Percentiles rank a stretch among this genome's conserved stretches.
phyloP scores from a whole-genome alignment of 2,329 filamentous ascomycete genomes.

The Lasiodiplodia hormozganensis region DNA sequence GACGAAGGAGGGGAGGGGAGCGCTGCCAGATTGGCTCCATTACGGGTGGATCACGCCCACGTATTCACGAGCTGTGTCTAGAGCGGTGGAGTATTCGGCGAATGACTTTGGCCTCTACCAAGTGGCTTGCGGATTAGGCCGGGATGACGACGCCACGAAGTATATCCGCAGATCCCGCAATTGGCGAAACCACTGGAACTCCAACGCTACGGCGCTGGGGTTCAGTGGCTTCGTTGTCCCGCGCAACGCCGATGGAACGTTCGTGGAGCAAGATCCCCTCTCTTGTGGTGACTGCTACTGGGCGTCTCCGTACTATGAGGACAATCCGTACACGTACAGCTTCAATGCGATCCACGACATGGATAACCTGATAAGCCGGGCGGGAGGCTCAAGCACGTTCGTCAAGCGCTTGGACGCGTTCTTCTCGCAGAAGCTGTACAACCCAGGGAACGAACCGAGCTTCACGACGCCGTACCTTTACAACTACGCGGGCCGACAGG shows the following conservation, averaged over 20 bases:
- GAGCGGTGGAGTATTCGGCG: slow-evolving; percentile 71
- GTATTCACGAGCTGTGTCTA: slow-evolving; percentile 67
- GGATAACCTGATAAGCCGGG: slow-evolving; percentile 58
- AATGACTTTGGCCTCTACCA: slow-evolving; percentile 74
- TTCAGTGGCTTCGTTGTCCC: slow-evolving; percentile 73
- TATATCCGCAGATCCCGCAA: slow-evolving; percentile 70
- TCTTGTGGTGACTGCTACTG: slow-evolving; percentile 69
- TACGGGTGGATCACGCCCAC: slow-evolving; percentile 70
- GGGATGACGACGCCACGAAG: slow-evolving; percentile 52
- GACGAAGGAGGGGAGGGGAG: slow-evolving; percentile 72
- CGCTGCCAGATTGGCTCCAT: slow-evolving; percentile 71
- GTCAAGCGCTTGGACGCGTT: slow-evolving; percentile 66
- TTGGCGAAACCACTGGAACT: slow-evolving; percentile 77
- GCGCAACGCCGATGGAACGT: slow-evolving; percentile 57
- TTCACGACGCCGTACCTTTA: slow-evolving; percentile 74
- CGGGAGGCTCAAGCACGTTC: slow-evolving; percentile 64
- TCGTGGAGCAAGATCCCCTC: slow-evolving; percentile 58
- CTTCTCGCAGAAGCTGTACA: slow-evolving; percentile 67
- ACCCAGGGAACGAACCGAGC: slow-evolving; percentile 71
- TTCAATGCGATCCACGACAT: slow-evolving; percentile 75
- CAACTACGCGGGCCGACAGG: slow-evolving; percentile 69
- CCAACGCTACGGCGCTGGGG: slow-evolving; percentile 61
- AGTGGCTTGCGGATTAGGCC: slow-evolving; percentile 61
- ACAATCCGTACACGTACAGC: slow-evolving; percentile 67
- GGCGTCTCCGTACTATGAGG: slow-evolving; percentile 67